phyloP scores from a whole-genome alignment of 2,329 filamentous ascomycete genomes.

The Alternaria gaisen region DNA sequence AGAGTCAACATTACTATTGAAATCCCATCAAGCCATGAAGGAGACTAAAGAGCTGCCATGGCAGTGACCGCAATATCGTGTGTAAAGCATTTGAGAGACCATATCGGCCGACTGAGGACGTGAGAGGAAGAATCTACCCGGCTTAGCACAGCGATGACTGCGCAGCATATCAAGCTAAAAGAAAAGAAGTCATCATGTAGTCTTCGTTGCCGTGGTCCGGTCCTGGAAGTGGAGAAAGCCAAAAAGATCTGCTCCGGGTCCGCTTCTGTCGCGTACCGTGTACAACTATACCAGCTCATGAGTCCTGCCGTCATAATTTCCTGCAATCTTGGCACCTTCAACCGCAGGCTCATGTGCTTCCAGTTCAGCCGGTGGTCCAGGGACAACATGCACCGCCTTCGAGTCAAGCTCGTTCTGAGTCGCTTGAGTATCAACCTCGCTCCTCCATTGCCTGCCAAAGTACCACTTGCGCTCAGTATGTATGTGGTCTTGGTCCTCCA shows the following conservation, averaged over 20 bases:
- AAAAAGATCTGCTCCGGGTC: background rate
- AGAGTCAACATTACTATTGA: background rate
- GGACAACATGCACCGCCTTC: constrained; percentile 13
- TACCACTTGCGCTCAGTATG: constrained; percentile 7
- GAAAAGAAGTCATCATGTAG: background rate
- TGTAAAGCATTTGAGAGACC: background rate
- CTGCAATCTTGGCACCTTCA: background rate
- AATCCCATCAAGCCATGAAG: background rate
- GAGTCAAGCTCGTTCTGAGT: constrained; percentile 13
- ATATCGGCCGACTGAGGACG: background rate
- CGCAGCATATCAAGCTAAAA: background rate
- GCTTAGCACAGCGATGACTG: background rate
- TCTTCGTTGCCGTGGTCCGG: background rate
- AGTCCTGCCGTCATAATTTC: background rate
- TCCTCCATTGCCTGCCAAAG: constrained; percentile 10
- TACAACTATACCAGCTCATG: background rate
- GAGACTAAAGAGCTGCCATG: background rate
- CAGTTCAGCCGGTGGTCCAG: constrained; percentile 8
- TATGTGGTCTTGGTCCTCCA: background rate
- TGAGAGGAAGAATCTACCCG: no score
- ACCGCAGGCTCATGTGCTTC: background rate
- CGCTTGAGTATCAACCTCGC: background rate
- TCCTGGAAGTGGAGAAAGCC: background rate
- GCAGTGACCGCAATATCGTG: background rate
- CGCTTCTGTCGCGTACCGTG: no score